Base-by-base conservation (phyloP, 176 grass and related monocot genomes). In the Eremochloa ophiuroides region DNA sequence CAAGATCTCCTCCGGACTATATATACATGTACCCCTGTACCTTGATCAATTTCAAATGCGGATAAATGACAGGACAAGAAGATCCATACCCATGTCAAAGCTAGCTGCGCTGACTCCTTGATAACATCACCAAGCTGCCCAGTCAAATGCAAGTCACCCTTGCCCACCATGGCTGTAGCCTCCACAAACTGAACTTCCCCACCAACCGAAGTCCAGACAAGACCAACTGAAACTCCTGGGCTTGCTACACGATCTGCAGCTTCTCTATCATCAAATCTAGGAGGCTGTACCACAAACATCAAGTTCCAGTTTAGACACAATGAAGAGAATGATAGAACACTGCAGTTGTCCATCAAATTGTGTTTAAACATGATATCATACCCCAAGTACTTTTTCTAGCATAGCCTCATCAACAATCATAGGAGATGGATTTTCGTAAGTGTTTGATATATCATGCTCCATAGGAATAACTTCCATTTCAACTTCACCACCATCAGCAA, bases 381-480 rank as follows among this genome's bases (percentile, higher is more conserved):
- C 96, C 91, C 96, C 96, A 71, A 99, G 96, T 34, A 99, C 96
- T 93, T 99, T 99, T 86, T 99, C 93, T 59, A 99, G 87, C 87
- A 93, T 90, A 76, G 85, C 72, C 83, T 99, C 96, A 75, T 99
- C 88, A 73, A 95, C 89, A 73, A 91, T 68, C 66, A 99, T 83
- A 44, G 85, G 75, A 14, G 76, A 88, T 75, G 90, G 38, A 76
- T 84, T 93, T 84, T 90, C 82, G 10, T 90, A 95, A 69, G 78
- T 41, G 73, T 91, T 91, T 78, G 93, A 89, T 83, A 99, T 90
- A 63, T 95, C 96, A 85, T 95, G 93, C 27, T 87, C 91, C 87
- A 99, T 90, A 66, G 93, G 96, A 93, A 99, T 90, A 82, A 95
- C 93, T 80, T 99, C 96, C 96, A 99, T 99, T 86, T 99, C 96